Evolutionary conservation across 1,284 basidiomycete genomes (phyloP), one percentile per base, ranked within the genome.

Genomic region (Rugosomyces carneus): DNA sequence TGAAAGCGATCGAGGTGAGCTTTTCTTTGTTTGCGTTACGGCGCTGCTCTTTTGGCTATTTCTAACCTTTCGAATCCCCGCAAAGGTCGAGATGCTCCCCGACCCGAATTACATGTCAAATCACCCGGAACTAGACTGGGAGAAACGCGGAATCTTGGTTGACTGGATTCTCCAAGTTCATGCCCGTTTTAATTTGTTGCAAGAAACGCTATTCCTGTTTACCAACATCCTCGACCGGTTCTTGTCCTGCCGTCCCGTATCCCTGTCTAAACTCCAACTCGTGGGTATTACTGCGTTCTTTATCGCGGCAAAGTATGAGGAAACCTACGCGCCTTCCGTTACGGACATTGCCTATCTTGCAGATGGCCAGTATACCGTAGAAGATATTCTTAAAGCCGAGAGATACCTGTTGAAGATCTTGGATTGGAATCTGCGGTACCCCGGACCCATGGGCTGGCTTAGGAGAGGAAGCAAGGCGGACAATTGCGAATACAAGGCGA

Each of bases 111-210:
- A 96, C 67, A 96, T 96, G 89, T 78, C 86, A 32, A 81, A 75
- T 55, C 93, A 97, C 67, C 87, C 84, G 58, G 90, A 94, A 57
- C 77, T 97, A 26, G 84, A 86, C 2, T 96, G 93, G 93, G 83
- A 83, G 47, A 94, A 95, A 90, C 90, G 93, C 18, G 89, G 89
- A 13, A 90, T 97, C 54, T 80, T 99, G 26, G 87, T 89, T 51
- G 95, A 99, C 73, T 98, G 95, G 96, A 77, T 99, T 49, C 86
- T 99, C 55, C 93, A 98, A 69, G 88, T 97, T 18, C 95, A 99
- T 65, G 77, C 83, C 55, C 91, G 93, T 57, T 97, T 98, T 75
- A 86, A 86, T 48, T 78, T 99, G 15, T 76, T 96, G 6, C 93
- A 94, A 7, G 95, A 99, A 70, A 98, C 95, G 0, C 81, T 99